These are phyloP conservation scores for Coprinellus micaceus DNA, from an alignment of 768 basidiomycete genomes.

Conservation along the genomic window DNA sequence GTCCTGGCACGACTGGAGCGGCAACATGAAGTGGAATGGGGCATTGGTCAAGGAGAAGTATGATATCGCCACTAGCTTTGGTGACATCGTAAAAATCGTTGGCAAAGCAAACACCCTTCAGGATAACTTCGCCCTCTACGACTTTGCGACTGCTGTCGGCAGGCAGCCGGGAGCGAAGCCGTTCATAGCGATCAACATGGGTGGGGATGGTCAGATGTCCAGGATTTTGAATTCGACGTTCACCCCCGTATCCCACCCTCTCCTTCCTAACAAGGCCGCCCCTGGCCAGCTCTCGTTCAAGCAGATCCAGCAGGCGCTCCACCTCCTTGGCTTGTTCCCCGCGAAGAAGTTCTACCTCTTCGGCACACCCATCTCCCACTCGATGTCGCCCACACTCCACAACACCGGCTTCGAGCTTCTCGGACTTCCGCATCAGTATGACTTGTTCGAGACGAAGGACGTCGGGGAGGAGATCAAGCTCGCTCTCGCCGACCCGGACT, in stretches of 20 bases:
- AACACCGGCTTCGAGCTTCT: constrained; percentile 81
- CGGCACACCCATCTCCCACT: constrained; percentile 83
- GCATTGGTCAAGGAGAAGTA: constrained; percentile 65
- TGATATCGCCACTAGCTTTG: constrained; percentile 56
- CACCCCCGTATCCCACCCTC: constrained; percentile 87
- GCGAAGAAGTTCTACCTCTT: constrained; percentile 78
- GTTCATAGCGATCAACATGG: constrained; percentile 94
- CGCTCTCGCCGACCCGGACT: constrained; percentile 60
- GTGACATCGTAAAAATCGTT: constrained; percentile 92
- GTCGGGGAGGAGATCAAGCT: constrained; percentile 65
- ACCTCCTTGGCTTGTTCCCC: constrained; percentile 78
- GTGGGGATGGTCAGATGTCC: constrained; percentile 82
- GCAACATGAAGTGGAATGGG: constrained; percentile 77
- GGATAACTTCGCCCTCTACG: constrained; percentile 77
- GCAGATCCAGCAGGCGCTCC: constrained; percentile 78
- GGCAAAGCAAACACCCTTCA: constrained; percentile 71
- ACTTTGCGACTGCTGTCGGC: constrained; percentile 55
- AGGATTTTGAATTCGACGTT: constrained; percentile 82
- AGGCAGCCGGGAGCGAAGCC: constrained; percentile 60
- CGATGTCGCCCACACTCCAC: constrained; percentile 91
- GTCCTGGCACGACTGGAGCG: constrained; percentile 95
- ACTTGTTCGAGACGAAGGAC: constrained; percentile 65
- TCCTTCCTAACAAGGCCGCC: constrained; percentile 82
- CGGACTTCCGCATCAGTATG: constrained; percentile 82
- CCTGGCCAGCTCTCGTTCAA: constrained; percentile 91